Evolutionary conservation across 2,329 filamentous ascomycete species (phyloP), one percentile per base, ranked within the genome.

Genomic region (Fusarium citri): DNA sequence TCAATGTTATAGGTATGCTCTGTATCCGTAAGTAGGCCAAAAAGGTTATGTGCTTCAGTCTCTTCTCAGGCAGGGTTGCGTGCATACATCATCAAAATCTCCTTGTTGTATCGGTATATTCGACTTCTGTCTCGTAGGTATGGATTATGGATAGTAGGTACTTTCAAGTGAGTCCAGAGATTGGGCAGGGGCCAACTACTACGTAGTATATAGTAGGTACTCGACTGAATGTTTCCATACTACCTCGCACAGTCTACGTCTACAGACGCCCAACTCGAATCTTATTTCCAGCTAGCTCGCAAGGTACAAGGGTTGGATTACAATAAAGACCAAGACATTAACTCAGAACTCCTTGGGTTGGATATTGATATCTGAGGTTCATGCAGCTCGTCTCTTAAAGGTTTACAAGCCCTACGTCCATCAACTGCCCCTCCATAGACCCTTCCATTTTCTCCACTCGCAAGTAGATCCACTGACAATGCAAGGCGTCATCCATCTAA

Each of bases 401-500:
- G 55, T 58, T 59, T 56, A 26, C 28, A 42, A 64, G 46, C 59
- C 50, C 43, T 64, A 40, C 42, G 45, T 46, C 40, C 28, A 37
- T 37, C 26, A 46, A 28, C 59, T 72, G 54, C 68, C 59, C 59
- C 63, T 61, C 63, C 49, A 60, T 53, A 58, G 51, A 65, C 61
- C 54, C 53, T 47, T 51, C 48, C 37, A 53, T 43, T 42, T 42
- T 55, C 28, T 43, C 66, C 64, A 71, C 61, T 51, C 55, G 31
- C 48, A 25, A 8, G 31, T 16, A 37, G 60, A 55, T 50, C 72
- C 69, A 63, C 61, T 25, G 50, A 54, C 25, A 62, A 61, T 61
- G 55, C 66, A 57, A 54, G 28, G 64, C 58, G 63, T 72, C 70
- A 70, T 74, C 57, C 70, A 64, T 66, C 57, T 60, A 42, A 51